phyloP scores from a whole-genome alignment of 257 asterid genomes.

The Anisodus tanguticus region DNA sequence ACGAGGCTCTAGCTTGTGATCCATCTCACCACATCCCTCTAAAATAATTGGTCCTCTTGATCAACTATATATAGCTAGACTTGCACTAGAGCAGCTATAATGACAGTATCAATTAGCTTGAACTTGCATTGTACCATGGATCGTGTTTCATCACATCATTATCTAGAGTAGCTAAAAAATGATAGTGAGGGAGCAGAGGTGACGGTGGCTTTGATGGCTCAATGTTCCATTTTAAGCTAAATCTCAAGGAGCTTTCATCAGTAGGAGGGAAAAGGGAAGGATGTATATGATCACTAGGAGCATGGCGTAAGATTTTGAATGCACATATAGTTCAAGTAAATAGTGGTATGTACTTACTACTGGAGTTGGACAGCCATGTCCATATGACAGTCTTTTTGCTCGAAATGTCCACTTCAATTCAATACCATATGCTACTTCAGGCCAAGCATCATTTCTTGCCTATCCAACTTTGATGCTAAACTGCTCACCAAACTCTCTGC shows the following conservation, averaged over 20 bases:
- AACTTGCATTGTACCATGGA: not conserved
- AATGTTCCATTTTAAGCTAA: slow-evolving; percentile 39
- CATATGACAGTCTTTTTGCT: slow-evolving; percentile 39
- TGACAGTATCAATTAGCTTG: not conserved
- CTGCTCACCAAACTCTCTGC: not conserved
- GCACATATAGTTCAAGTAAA: slow-evolving; percentile 32
- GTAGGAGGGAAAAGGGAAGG: not conserved
- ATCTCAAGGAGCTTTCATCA: slow-evolving; percentile 30
- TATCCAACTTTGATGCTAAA: not conserved
- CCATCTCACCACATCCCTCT: not conserved
- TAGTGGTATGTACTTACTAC: not conserved
- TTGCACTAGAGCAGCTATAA: not conserved
- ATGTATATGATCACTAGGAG: not conserved
- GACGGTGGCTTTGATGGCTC: slow-evolving; percentile 15
- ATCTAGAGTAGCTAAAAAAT: not conserved
- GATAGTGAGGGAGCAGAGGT: not conserved
- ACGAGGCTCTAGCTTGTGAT: not conserved
- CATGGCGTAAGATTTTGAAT: slow-evolving; percentile 40
- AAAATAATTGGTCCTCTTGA: not conserved
- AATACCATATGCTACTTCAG: slow-evolving; percentile 40
- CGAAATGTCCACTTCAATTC: slow-evolving; percentile 39
- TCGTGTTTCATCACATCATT: not conserved
- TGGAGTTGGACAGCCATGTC: slow-evolving; percentile 35
- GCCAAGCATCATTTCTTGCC: slow-evolving; percentile 39
- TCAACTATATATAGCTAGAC: not conserved